phyloP scores from a whole-genome alignment of 2,329 filamentous ascomycete genomes.

The Mollisia scopiformis region DNA sequence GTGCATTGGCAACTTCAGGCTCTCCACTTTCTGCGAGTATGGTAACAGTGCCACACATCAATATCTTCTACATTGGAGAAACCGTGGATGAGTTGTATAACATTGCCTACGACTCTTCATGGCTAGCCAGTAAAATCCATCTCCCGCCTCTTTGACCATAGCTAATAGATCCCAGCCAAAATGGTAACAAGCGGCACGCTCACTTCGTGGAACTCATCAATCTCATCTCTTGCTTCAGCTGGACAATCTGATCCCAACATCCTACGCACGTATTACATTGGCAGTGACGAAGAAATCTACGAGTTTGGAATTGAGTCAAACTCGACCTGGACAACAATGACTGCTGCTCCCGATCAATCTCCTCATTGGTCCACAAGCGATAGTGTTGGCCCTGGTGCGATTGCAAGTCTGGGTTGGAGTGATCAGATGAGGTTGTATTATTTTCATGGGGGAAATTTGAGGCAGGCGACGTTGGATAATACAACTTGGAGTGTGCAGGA shows the following conservation, averaged over 20 bases:
- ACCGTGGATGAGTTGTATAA: background rate
- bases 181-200: background rate
- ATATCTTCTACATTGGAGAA: slow-evolving; percentile 5
- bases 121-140: background rate
- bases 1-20: background rate
- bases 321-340: background rate
- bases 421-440: slow-evolving; percentile 8
- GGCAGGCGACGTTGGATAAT: background rate
- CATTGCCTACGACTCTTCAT: background rate
- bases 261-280: slow-evolving; percentile 5
- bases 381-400: background rate
- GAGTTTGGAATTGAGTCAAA: background rate
- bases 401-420: slow-evolving; percentile 7
- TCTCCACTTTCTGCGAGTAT: background rate
- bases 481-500: background rate
- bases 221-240: background rate
- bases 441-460: background rate
- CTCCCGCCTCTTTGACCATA: background rate
- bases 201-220: background rate
- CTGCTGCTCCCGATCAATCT: background rate
- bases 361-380: background rate
- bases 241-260: background rate
- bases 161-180: background rate
- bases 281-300: background rate
- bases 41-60: background rate